A percentile compares a stretch with the other conserved stretches of the same genome.
phyloP scores from a whole-genome alignment of 2,329 filamentous ascomycete species.

The Ceratocystis albifundus region DNA sequence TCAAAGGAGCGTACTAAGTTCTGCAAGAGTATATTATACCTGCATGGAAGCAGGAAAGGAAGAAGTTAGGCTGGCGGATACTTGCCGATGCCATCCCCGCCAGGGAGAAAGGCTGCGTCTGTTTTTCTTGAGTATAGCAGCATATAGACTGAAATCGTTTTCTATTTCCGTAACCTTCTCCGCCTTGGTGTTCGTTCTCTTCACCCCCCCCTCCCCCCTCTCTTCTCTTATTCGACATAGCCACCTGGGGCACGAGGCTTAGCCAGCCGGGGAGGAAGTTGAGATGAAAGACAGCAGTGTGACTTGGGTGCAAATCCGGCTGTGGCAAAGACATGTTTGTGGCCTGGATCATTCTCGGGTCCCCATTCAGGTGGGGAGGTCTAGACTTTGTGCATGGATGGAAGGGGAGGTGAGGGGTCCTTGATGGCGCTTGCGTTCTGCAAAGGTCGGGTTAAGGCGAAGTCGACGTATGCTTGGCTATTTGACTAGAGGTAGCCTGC shows the following conservation, averaged over 20 bases:
- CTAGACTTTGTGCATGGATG: not conserved
- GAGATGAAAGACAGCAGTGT: conserved; percentile 7
- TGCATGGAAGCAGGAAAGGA: conserved; percentile 1
- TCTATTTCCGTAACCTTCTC: not conserved
- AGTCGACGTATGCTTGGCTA: not conserved
- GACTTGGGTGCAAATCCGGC: not conserved
- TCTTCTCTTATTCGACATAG: not conserved
- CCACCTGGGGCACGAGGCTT: not conserved
- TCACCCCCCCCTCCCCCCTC: not conserved
- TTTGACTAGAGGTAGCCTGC: not conserved
- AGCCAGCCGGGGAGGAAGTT: not conserved
- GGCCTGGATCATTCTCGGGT: conserved; percentile 10
- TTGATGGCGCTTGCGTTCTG: not conserved
- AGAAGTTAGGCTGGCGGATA: not conserved
- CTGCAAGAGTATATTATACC: not conserved
- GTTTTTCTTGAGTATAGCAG: not conserved
- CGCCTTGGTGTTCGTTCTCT: not conserved
- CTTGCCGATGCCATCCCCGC: not conserved
- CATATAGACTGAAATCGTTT: not conserved
- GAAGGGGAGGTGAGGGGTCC: not conserved
- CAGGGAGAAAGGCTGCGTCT: not conserved
- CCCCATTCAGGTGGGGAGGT: not conserved
- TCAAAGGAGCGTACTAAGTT: not conserved
- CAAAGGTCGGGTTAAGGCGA: not conserved
- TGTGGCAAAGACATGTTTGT: conserved; percentile 12